Conservation (phyloP, 106 monocot genomes). For the Amphibolis antarctica region DNA sequence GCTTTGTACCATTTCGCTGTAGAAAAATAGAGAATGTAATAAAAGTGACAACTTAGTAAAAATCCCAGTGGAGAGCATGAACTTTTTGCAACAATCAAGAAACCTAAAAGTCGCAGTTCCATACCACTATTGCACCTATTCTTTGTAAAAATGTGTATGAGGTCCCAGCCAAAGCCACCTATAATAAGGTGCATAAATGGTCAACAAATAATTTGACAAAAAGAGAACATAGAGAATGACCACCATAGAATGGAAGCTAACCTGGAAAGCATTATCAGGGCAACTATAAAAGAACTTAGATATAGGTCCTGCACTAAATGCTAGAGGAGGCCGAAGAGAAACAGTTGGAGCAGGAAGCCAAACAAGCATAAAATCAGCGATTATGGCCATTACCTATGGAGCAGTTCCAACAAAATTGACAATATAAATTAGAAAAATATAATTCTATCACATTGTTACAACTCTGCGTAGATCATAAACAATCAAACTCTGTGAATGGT, state of each 20-base stretch:
- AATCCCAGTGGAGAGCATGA: not conserved
- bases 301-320: slow-evolving; percentile 60
- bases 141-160: slow-evolving; percentile 71
- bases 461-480: no score
- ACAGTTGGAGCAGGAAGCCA: slow-evolving; percentile 99
- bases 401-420: not conserved
- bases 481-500: no score
- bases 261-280: slow-evolving; percentile 99
- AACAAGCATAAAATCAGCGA: slow-evolving; percentile 98
- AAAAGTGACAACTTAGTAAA: not conserved
- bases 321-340: slow-evolving; percentile 57
- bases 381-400: slow-evolving; percentile 84
- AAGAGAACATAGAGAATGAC: not conserved
- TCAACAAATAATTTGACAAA: slow-evolving; percentile 4
- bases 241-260: not conserved
- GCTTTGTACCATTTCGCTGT: slow-evolving; percentile 67
- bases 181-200: slow-evolving; percentile 2
- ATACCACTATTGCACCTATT: slow-evolving; percentile 64
- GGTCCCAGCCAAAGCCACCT: slow-evolving; percentile 69
- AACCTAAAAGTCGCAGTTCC: not conserved
- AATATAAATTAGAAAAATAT: not conserved
- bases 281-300: slow-evolving; percentile 70
- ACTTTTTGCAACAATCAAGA: not conserved
- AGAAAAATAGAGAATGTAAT: slow-evolving; percentile 6
- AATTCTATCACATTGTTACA: not conserved